Base-by-base conservation (phyloP, 2,329 filamentous ascomycete species). In the Aspergillus phoenicis region DNA sequence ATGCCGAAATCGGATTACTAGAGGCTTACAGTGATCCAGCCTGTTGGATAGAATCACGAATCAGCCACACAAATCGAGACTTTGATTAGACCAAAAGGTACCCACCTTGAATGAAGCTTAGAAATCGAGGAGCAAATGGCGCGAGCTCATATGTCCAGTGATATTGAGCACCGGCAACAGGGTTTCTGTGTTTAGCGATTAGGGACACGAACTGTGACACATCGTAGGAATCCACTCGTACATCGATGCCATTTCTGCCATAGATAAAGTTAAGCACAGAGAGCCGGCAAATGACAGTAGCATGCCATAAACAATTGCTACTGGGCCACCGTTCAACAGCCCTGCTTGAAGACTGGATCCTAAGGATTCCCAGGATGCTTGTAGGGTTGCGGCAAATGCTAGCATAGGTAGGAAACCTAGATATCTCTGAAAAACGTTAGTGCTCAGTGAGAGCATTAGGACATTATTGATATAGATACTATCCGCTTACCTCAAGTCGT, bases 221-320 rank as follows among this genome's bases (percentile, higher is more conserved):
- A 22, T 69, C 62, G 39, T 4, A 7, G 17, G 36, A 26, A 3
- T 17, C 26, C 30, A 26, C 8, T 4, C 49, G 22, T 51, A 65
- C 71, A 76, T 75, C 1, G 73, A 75, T 2, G 71, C 72, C 61
- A 77, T 66, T 59, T 76, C 74, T 10, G 70, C 74, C 22, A 77
- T 69, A 45, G 71, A 71, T 2, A 65, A 61, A 36, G 70, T 70
- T 26, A 71, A 66, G 10, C 69, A 67, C 20, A 74, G 57, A 38
- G 71, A 72, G 13, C 74, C 74, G n/a, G 67, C 54, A 63, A 71
- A 65, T 22, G 65, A 64, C 8, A 73, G 55, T 4, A 73, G 48
- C 45, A 69, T 68, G 30, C 70, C 70, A 52, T 71, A 73, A 22
- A 73, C 66, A 26, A 73, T 49, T 11, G 68, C 70, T 8, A 70